Evolutionary conservation across 129 eudicot species (phyloP).

Genomic region (Rutidosis leptorrhynchoides): DNA sequence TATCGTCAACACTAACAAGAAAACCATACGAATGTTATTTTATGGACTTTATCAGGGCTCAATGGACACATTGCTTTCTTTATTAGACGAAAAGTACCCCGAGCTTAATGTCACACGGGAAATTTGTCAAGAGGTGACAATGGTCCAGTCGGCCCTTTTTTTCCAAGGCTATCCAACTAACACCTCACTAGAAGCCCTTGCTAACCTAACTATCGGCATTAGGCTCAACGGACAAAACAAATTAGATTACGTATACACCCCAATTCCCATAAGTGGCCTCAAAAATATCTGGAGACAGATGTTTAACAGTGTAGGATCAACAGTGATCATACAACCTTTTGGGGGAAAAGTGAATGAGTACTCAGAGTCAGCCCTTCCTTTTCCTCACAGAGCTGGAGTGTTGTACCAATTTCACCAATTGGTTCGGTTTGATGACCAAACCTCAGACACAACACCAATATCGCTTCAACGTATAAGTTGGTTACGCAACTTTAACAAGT

Average conservation of each 20-base stretch:
- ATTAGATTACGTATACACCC: neutral
- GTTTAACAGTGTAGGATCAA: neutral
- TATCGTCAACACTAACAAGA: constrained; percentile 8
- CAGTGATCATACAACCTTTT: constrained; percentile 11
- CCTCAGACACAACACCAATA: neutral
- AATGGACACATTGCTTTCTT: constrained; percentile 20
- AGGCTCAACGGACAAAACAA: constrained; percentile 10
- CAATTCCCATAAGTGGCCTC: constrained; percentile 7
- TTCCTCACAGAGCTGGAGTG: constrained; percentile 28
- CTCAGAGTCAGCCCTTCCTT: constrained; percentile 17
- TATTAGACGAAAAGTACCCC: constrained; percentile 8
- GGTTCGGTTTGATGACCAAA: neutral
- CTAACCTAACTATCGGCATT: neutral
- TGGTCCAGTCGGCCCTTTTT: constrained; percentile 11
- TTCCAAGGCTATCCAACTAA: neutral
- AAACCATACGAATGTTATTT: constrained; percentile 19
- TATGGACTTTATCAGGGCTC: constrained; percentile 13
- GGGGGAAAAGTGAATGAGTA: constrained; percentile 21
- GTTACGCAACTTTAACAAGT: neutral
- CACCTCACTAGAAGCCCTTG: neutral
- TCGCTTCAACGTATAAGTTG: constrained; percentile 4
- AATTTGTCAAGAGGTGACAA: constrained; percentile 8
- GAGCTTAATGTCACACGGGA: neutral
- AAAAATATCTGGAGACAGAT: constrained; percentile 14
- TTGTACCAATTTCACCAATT: constrained; percentile 11